phyloP scores from a whole-genome alignment of 768 basidiomycete species.

The Lenzites betulinus region DNA sequence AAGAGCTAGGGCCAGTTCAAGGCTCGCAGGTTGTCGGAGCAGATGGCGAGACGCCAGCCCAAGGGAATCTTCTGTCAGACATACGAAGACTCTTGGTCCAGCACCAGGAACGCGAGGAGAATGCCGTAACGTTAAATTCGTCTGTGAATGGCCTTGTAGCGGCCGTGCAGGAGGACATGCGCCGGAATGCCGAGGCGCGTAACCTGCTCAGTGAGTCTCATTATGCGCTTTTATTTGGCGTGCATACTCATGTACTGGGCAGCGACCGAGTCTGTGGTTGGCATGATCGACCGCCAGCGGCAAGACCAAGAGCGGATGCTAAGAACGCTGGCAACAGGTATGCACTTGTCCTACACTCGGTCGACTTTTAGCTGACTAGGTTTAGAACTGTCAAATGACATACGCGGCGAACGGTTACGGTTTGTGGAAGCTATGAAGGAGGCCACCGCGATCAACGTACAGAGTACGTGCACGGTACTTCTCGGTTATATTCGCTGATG shows the following conservation, averaged over 20 bases:
- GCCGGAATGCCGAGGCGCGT: conserved; percentile 42
- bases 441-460: conserved; percentile 85
- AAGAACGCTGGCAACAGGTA: conserved; percentile 65
- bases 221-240: not conserved
- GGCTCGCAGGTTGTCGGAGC: conserved; percentile 24
- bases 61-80: conserved; percentile 37
- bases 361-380: not conserved
- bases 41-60: conserved; percentile 22
- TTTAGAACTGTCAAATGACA: conserved; percentile 78
- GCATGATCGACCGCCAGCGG: conserved; percentile 67
- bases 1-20: conserved; percentile 45
- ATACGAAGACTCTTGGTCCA: conserved; percentile 39
- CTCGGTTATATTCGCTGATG: not conserved
- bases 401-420: conserved; percentile 79
- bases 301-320: conserved; percentile 74
- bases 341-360: conserved; percentile 12
- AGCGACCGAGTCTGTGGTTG: conserved; percentile 61
- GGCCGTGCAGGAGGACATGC: conserved; percentile 45
- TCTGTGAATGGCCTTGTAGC: conserved; percentile 41
- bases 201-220: conserved; percentile 38
- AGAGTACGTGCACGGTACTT: conserved; percentile 42
- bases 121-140: conserved; percentile 33
- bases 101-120: conserved; percentile 33
- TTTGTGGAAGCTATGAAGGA: conserved; percentile 97
- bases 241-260: not conserved